Evolutionary conservation across 148 eudicot genomes (phyloP), one percentile per base, ranked within the genome.

Genomic region (Cornus kousa): DNA sequence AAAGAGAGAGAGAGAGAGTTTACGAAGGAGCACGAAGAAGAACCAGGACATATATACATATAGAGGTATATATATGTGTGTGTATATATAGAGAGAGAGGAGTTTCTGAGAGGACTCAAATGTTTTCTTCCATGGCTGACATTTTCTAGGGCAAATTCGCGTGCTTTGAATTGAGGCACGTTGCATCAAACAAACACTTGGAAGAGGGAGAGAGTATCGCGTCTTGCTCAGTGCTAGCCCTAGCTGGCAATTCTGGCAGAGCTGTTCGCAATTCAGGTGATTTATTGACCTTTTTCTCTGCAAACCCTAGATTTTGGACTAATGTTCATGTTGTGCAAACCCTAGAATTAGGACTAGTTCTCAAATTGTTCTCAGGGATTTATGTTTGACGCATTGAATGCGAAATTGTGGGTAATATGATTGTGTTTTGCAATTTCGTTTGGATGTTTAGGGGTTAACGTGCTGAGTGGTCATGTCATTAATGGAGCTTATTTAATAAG

Each of bases 261-360:
- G 4, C 31, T 78, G 9, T 67, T 75, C 64, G 77, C 73, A 81
- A 88, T 85, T 88, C 80, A 88, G 90, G 86, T 83, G 78, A 74
- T 76, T 32, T 78, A 70, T 68, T 40, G 50, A 22, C 33, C 59
- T 60, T 72, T 64, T 13, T 60, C 50, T 50, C 37, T 75, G 57
- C 65, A 73, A 82, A 79, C 85, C 88, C 86, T 85, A 83, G 85
- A 79, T 81, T 65, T 83, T 76, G 62, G 74, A 59, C 62, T 79
- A 67, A 20, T 65, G 66, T 82, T 35, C 70, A 70, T 23, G 57
- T 31, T 53, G 68, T 43, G 39, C 40, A 57, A 79, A 80, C 83
- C 84, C 84, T 85, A 81, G 79, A 70, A 68, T 74, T 62, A 20
- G 70, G 4, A 20, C 9, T 65, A 20, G 43, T 16, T 57, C 31